A percentile compares a stretch with the other conserved stretches of the same genome.
These are phyloP conservation scores for Paralagenidium karlingii DNA, from an alignment of 352 stramenopile genomes.

Conservation along the genomic window DNA sequence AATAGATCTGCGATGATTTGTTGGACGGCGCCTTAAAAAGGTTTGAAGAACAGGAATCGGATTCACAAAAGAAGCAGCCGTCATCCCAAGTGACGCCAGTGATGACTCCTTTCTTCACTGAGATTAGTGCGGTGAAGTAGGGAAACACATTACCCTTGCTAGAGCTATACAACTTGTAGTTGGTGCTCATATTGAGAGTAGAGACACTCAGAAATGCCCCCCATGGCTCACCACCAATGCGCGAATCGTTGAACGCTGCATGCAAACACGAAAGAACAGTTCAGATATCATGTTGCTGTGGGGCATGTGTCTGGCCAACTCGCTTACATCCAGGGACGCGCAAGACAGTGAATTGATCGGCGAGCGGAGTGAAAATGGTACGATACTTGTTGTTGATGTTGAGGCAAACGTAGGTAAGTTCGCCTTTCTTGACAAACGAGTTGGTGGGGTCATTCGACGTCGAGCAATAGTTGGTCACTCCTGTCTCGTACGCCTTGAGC, in stretches of 20 bases:
- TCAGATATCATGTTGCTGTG: not conserved
- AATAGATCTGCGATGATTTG: slow-evolving; percentile 22
- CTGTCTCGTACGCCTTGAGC: too few relatives aligned
- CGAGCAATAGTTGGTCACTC: slow-evolving; percentile 51
- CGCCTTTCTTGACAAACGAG: slow-evolving; percentile 36
- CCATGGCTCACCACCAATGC: slow-evolving; percentile 27
- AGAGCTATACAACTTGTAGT: slow-evolving; percentile 63
- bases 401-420: slow-evolving; percentile 56
- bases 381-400: slow-evolving; percentile 70
- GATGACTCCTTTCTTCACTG: slow-evolving; percentile 61
- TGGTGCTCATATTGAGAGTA: slow-evolving; percentile 41
- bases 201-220: slow-evolving; percentile 56
- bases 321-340: slow-evolving; percentile 57
- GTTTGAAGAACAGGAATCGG: slow-evolving; percentile 47
- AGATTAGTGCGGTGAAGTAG: slow-evolving; percentile 70
- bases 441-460: too few relatives aligned
- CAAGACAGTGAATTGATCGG: slow-evolving; percentile 67
- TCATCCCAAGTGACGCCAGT: slow-evolving; percentile 76
- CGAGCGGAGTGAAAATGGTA: slow-evolving; percentile 57
- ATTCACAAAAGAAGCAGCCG: slow-evolving; percentile 61
- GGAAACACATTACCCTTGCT: slow-evolving; percentile 31
- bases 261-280: not conserved
- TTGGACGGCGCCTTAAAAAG: slow-evolving; percentile 42
- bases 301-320: too few relatives aligned
- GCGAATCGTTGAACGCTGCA: slow-evolving; percentile 56